Base-by-base conservation (phyloP, 495 filamentous ascomycete genomes). In the Lentithecium fluviatile region DNA sequence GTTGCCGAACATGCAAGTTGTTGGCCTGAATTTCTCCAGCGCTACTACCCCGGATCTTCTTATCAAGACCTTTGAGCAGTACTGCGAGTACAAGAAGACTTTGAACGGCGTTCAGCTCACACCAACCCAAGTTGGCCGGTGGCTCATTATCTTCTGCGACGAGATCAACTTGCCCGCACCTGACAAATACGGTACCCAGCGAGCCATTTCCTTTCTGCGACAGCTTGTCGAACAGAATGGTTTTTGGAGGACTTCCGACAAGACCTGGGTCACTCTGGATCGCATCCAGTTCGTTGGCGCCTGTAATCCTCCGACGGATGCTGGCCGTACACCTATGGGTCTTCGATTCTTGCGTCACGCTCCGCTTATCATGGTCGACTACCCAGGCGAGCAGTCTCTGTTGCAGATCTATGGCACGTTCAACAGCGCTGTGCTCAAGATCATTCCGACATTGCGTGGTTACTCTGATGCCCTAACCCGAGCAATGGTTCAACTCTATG, bases 91-190 rank as follows among this genome's bases (percentile, higher is more conserved):
- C 75, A 90, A 90, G 76, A 97, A 97, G 81, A 97, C 94, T 15
- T 78, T 97, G 23, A 97, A 93, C 67, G 94, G 94, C 46, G 90
- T 97, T 23, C 87, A 96, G 62, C 88, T 99, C 70, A 96, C 93
- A 47, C 94, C 94, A 1, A 94, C 85, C 45, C 95, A 97, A 69
- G 93, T 99, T 70, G 94, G 94, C 29, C 87, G 95, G 65, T 99
- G 94, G 94, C 81, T 99, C 25, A 94, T 99, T 32, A 81, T 99
- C 45, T 99, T 99, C 81, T 99, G 94, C 71, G 94, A 99, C 69
- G 94, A 99, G 73, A 97, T 99, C 76, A 99, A 99, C 75, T 78
- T 99, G 74, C 94, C 94, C n/a, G 92, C 94, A 19, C 94, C 92
- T 24, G 94, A 99, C 78, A 93, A 90, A 61, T 99, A 99, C 71